These are phyloP conservation scores for Nitzschia sp. DNA, from an alignment of 108 stramenopile genomes.

Conservation along the genomic window DNA sequence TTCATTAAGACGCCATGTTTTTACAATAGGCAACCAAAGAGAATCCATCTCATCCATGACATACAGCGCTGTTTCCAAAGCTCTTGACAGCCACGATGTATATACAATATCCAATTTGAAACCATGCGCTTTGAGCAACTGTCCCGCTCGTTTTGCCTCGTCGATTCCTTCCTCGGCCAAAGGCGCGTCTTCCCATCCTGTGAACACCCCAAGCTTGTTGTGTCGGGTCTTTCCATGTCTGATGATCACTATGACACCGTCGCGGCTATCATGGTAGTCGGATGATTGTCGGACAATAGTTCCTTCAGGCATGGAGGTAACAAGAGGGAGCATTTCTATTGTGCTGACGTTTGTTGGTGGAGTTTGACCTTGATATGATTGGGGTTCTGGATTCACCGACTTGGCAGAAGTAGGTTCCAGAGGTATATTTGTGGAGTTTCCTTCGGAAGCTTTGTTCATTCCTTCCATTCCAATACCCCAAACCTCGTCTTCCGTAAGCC, in stretches of 20 bases:
- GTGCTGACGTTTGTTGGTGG: neutral
- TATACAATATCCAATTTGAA: slow-evolving; percentile 97
- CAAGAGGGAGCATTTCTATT: slow-evolving; percentile 34
- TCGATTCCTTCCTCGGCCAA: slow-evolving; percentile 85
- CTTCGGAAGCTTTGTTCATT: slow-evolving; percentile 47
- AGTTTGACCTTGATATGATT: slow-evolving; percentile 16
- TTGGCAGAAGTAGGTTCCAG: slow-evolving; percentile 15
- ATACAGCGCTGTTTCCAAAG: slow-evolving; percentile 81
- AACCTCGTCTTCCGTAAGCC: slow-evolving; percentile 47
- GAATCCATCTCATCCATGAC: slow-evolving; percentile 90
- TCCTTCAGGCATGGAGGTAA: slow-evolving; percentile 50
- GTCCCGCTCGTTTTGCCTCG: slow-evolving; percentile 84
- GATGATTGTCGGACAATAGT: slow-evolving; percentile 36
- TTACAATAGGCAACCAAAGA: slow-evolving; percentile 89
- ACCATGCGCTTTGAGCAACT: slow-evolving; percentile 73
- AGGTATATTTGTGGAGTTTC: neutral
- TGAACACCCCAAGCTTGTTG: slow-evolving; percentile 91
- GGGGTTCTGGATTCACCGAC: slow-evolving; percentile 11
- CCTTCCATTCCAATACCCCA: slow-evolving; percentile 55
- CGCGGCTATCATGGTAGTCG: slow-evolving; percentile 35
- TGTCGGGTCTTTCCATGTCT: slow-evolving; percentile 92
- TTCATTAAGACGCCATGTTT: slow-evolving; percentile 93
- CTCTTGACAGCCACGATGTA: slow-evolving; percentile 93
- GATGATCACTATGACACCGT: slow-evolving; percentile 86
- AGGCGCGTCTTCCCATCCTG: slow-evolving; percentile 91